A percentile compares a stretch with the other conserved stretches of the same genome.
These are phyloP conservation scores for Glutinoglossum americanum DNA, from an alignment of 495 filamentous ascomycete species.

Conservation along the genomic window DNA sequence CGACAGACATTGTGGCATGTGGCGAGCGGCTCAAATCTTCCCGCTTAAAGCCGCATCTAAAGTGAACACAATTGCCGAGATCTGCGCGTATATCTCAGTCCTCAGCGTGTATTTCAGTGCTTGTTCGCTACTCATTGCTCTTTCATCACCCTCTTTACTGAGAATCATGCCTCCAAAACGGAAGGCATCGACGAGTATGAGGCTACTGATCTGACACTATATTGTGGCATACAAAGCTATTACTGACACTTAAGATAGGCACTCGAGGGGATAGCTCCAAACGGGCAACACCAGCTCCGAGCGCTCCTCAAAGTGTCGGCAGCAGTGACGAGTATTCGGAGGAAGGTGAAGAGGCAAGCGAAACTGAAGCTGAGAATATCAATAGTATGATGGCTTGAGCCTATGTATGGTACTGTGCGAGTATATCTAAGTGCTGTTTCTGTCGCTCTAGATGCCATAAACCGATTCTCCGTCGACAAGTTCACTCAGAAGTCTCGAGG, in stretches of 20 bases:
- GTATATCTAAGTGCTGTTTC: constrained; percentile 1
- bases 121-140: not conserved
- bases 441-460: constrained; percentile 11
- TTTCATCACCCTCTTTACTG: not conserved
- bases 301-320: constrained; percentile 39
- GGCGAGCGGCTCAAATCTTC: no score
- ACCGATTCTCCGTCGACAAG: constrained; percentile 12
- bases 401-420: not conserved
- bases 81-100: not conserved
- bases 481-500: constrained; percentile 4
- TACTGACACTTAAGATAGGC: constrained; percentile 22
- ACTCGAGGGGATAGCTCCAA: constrained; percentile 36
- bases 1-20: no score
- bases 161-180: constrained; percentile 50
- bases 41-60: no score
- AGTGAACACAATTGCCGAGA: not conserved
- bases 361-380: constrained; percentile 26
- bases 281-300: constrained; percentile 44
- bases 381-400: not conserved
- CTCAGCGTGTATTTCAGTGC: not conserved
- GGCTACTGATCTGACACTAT: constrained; percentile 8
- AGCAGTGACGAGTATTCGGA: constrained; percentile 55
- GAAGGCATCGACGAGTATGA: constrained; percentile 41
- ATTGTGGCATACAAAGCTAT: constrained; percentile 15
- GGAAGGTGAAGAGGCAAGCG: constrained; percentile 27